Evolutionary conservation across 371 early-diverging fungal species (phyloP), one percentile per base, ranked within the genome.

Genomic region (Capillidium heterosporum): DNA sequence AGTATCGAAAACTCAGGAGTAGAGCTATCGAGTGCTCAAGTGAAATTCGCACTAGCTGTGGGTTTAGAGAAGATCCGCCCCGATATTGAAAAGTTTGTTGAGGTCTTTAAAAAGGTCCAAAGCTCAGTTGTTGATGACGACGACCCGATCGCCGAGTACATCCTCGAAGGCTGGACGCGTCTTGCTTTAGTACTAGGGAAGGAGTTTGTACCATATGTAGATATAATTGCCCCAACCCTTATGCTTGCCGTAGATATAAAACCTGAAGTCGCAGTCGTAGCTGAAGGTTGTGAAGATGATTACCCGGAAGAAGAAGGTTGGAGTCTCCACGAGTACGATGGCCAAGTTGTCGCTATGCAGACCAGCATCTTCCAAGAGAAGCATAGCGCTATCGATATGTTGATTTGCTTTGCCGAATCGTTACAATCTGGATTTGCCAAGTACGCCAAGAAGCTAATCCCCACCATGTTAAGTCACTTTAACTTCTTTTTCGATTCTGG

Each of bases 401-500:
- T 98, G 56, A 77, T 85, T 32, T 88, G 86, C 64, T 98, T 95
- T 63, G 92, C 93, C 17, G 75, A 84, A 53, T 88, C 91, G 61
- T 77, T 98, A 47, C 89, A 88, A 44, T 77, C 82, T 29, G 85
- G 82, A 24, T 98, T 96, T 73, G 72, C 77, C 42, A 79, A 84
- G 5, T 94, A 87, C 64, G 90, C 86, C 21, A 74, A 74, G 54
- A 67, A 77, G 62, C 82, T 88, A 21, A 71, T 94, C 61, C 83
- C 84, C 42, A 78, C 90, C 57, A 81, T 85, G 40, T 66, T 95
- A 42, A 90, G 94, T 35, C 68, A 94, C 41, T 74, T 98, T 67
- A 84, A 84, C 63, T 98, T 95, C 68, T 88, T 86, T 65, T 93
- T 93, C 84, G 89, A 95, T 65, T 95, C 95, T 58, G 96, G 91